phyloP scores from a whole-genome alignment of 345 rosid genomes.

The Erysimum cheiranthoides region DNA sequence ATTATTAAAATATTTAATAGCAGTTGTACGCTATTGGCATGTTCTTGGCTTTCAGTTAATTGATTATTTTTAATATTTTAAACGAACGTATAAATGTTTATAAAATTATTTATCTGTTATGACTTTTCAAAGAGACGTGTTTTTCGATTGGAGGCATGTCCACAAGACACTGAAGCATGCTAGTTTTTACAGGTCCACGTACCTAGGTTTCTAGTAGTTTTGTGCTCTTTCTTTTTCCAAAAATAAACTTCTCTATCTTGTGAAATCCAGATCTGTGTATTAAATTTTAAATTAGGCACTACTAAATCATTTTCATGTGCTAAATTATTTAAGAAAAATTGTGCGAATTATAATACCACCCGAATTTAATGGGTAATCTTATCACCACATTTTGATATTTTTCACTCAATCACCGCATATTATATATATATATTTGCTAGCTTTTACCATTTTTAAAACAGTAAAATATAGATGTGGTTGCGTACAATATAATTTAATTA shows the following conservation, averaged over 20 bases:
- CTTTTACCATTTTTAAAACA: neutral
- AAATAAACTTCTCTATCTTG: constrained; percentile 8
- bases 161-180: constrained; percentile 30
- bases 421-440: too few relatives aligned
- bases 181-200: constrained; percentile 29
- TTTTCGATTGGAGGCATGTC: constrained; percentile 22
- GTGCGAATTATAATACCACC: neutral
- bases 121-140: constrained; percentile 38
- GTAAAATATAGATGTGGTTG: constrained; percentile 13
- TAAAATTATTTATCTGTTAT: neutral
- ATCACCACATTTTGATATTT: neutral
- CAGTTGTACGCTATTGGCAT: neutral
- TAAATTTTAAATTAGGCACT: neutral
- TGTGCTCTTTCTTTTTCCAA: neutral
- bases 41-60: constrained; percentile 4
- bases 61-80: neutral
- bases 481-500: neutral
- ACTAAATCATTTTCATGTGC: neutral
- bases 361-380: neutral
- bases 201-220: constrained; percentile 2
- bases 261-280: neutral
- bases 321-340: neutral
- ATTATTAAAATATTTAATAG: neutral
- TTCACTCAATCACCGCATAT: too few relatives aligned
- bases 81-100: constrained; percentile 4